Base-by-base conservation (phyloP, 2,329 filamentous ascomycete species). In the Monilinia polystroma region DNA sequence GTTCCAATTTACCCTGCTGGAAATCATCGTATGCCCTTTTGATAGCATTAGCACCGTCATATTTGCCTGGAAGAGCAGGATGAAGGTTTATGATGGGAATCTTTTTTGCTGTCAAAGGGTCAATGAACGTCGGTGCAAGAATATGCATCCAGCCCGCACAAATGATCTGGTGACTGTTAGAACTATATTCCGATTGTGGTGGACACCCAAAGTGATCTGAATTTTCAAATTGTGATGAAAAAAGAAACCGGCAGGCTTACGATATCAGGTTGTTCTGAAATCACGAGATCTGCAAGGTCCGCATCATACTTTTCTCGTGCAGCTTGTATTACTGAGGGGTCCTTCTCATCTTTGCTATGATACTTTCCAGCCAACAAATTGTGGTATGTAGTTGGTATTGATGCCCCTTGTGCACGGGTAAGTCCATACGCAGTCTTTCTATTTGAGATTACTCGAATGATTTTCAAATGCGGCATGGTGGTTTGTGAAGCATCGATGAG, bases 41-140 rank as follows among this genome's bases (percentile, higher is more conserved):
- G 72, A 97, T 96, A 20, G 92, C 93, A 71, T 84, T 80, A 51
- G 87, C 86, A 5, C 93, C 93, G 71, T 93, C 90, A 75, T 92
- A 93, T 73, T 87, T 84, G 1, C 90, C 90, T 74, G 84, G 60
- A 56, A 90, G 77, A 18, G 87, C 85, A 29, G 89, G 89, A 75
- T 91, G 88, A 64, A 91, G 76, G 74, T 91, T 91, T 72, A 91
- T 89, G 64, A 90, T 85, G 41, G 82, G 83, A 32, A 90, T 78
- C 0, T 79, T 78, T 1, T 79, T 81, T 12, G 75, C 76, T 38
- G 82, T 80, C 55, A 92, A 77, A 7, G 88, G 87, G 47, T 82
- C 81, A 49, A 92, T 80, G 73, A 90, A 89, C 8, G 80, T 78
- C 0, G 82, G 80, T 0, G 86, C 85, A 23, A 91, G 78, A 63